Conservation (phyloP, 108 stramenopile species). For the Bacterosira constricta region DNA sequence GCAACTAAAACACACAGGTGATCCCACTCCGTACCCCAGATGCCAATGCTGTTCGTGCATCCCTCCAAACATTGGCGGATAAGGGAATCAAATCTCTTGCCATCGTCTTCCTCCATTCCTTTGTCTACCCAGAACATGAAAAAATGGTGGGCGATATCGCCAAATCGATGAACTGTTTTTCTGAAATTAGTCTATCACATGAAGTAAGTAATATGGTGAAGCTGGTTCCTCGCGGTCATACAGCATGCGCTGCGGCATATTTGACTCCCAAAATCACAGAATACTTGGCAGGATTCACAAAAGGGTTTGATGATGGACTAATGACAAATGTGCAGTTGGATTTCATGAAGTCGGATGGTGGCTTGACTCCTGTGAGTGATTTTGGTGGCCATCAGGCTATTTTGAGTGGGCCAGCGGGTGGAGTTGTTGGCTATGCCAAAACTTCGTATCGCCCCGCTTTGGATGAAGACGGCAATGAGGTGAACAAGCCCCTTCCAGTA, state of each 20-base stretch:
- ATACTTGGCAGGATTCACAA: conserved; percentile 83
- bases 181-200: conserved; percentile 85
- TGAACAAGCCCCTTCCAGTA: conserved; percentile 64
- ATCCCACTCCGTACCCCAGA: conserved; percentile 66
- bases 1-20: not conserved
- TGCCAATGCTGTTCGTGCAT: conserved; percentile 56
- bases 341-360: conserved; percentile 99
- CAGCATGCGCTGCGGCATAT: conserved; percentile 96
- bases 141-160: conserved; percentile 78
- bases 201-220: conserved; percentile 97
- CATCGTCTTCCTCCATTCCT: conserved; percentile 61
- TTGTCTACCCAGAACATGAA: conserved; percentile 87
- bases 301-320: conserved; percentile 90
- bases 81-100: conserved; percentile 87
- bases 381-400: conserved; percentile 98
- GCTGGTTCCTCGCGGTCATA: conserved; percentile 91
- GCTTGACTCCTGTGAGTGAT: conserved; percentile 89
- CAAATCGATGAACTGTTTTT: conserved; percentile 84
- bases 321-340: conserved; percentile 74
- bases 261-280: conserved; percentile 92
- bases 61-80: conserved; percentile 69
- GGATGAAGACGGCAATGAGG: conserved; percentile 32
- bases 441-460: conserved; percentile 68
- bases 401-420: conserved; percentile 89
- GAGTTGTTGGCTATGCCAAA: conserved; percentile 98